Evolutionary conservation across 768 basidiomycete species (phyloP), one percentile per base, ranked within the genome.

Genomic region (Pisolithus tinctorius): DNA sequence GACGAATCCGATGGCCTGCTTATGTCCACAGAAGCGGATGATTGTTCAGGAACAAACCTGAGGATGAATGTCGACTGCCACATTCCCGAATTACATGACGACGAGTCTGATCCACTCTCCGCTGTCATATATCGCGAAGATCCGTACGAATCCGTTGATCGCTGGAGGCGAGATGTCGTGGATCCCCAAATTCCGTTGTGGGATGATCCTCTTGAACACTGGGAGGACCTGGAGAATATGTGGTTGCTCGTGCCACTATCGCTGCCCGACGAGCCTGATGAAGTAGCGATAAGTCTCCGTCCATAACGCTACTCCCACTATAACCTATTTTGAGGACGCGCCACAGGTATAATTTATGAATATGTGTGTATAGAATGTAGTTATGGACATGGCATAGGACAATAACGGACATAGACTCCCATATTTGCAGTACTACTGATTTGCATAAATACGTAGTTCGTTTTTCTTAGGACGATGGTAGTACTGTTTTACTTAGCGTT

Each of bases 21-120:
- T 47, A 50, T 51, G 31, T 74, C 77, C 16, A 69, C 63, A 4
- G 73, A 71, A 14, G 63, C 67, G 51, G 79, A 80, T 42, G 77
- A 77, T 54, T 80, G 79, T 63, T 48, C 42, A 14, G 17, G n/a
- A 2, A 14, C 34, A 34, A 17, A 30, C 10, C 27, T 31, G 20
- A 29, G 11, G 31, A 46, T 11, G 20, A 4, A 8, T 23, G 20
- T 11, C 38, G 43, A 23, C 14, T 26, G 26, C 29, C 40, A 43
- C 38, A 17, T 39, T 16, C 27, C 44, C 25, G 37, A 31, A n/a
- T 16, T 26, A 1, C 48, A 55, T n/a, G 77, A 78, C 55, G 76
- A 71, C 47, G 60, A 72, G 38, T 63, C 73, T 50, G 62, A 50
- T 49, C 56, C 53, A 31, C 55, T 57, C 39, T 57, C 56, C 4